phyloP scores from a whole-genome alignment of 306 rosid species.

The Adenanthera pavonina region DNA sequence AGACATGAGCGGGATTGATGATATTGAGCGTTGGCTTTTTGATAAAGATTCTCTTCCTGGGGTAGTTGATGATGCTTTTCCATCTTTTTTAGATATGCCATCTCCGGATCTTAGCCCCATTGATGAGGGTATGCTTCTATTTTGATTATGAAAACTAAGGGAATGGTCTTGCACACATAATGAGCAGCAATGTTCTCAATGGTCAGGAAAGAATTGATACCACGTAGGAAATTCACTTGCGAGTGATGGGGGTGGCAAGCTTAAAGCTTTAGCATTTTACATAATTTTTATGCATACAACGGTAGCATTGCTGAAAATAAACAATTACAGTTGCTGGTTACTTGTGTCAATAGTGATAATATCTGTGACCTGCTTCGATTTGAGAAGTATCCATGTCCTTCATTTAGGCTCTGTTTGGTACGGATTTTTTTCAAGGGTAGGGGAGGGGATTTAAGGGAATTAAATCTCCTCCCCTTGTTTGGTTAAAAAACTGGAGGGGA shows the following conservation, averaged over 20 bases:
- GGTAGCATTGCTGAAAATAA: conserved; percentile 20
- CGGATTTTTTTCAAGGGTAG: no score
- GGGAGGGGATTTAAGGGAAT: no score
- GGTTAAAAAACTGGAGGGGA: no score
- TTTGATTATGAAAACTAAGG: conserved; percentile 50
- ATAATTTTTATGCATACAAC: conserved; percentile 24
- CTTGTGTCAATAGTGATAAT: conserved; percentile 12
- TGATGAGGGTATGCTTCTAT: conserved; percentile 45
- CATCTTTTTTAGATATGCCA: conserved; percentile 42
- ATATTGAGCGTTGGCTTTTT: conserved; percentile 53
- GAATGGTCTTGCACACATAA: conserved; percentile 42
- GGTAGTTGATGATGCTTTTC: conserved; percentile 46
- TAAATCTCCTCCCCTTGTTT: no score
- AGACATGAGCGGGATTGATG: conserved; percentile 27
- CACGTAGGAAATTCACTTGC: not conserved
- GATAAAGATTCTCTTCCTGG: conserved; percentile 38
- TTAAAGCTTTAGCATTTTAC: conserved; percentile 13
- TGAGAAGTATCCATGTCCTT: conserved; percentile 13
- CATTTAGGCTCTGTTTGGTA: no score
- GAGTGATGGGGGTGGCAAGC: not conserved
- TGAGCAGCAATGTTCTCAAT: not conserved
- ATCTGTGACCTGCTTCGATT: not conserved
- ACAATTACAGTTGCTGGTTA: conserved; percentile 38
- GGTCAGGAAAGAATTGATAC: conserved; percentile 32
- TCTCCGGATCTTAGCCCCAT: conserved; percentile 50